Percentiles rank a stretch among this genome's conserved stretches.
phyloP scores from a whole-genome alignment of 768 basidiomycete species.

The Butyriboletus loyo region DNA sequence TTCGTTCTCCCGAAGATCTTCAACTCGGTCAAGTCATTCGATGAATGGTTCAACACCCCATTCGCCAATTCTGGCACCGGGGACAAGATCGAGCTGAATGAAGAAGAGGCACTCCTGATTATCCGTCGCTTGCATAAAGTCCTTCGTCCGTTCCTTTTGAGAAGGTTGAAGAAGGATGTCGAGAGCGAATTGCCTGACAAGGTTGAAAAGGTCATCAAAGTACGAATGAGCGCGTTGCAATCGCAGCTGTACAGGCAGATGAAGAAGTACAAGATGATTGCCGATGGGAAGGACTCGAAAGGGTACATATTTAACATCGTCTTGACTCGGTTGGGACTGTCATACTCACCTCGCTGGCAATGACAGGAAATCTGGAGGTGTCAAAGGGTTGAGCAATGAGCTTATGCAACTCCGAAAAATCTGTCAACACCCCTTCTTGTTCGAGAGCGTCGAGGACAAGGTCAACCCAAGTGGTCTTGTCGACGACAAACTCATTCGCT shows the following conservation, averaged over 20 bases:
- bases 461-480: slow-evolving; percentile 80
- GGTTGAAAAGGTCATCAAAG: slow-evolving; percentile 97
- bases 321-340: background rate
- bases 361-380: slow-evolving; percentile 65
- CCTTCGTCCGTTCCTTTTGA: slow-evolving; percentile 88
- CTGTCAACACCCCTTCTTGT: slow-evolving; percentile 96
- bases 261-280: slow-evolving; percentile 98
- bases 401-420: slow-evolving; percentile 98
- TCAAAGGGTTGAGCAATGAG: slow-evolving; percentile 90
- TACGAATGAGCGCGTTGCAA: slow-evolving; percentile 91
- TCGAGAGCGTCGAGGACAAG: slow-evolving; percentile 92
- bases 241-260: slow-evolving; percentile 93
- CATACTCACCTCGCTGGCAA: slow-evolving; percentile 1
- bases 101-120: slow-evolving; percentile 98
- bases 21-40: slow-evolving; percentile 98
- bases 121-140: slow-evolving; percentile 97
- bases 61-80: slow-evolving; percentile 97
- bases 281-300: slow-evolving; percentile 70
- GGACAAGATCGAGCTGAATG: slow-evolving; percentile 98
- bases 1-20: slow-evolving; percentile 95
- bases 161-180: slow-evolving; percentile 94
- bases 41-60: slow-evolving; percentile 99
- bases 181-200: slow-evolving; percentile 95
- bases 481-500: slow-evolving; percentile 81
- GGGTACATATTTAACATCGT: slow-evolving; percentile 48